Evolutionary conservation across 352 stramenopile species (phyloP), one percentile per base, ranked within the genome.

Genomic region (Plasmopara halstedii): DNA sequence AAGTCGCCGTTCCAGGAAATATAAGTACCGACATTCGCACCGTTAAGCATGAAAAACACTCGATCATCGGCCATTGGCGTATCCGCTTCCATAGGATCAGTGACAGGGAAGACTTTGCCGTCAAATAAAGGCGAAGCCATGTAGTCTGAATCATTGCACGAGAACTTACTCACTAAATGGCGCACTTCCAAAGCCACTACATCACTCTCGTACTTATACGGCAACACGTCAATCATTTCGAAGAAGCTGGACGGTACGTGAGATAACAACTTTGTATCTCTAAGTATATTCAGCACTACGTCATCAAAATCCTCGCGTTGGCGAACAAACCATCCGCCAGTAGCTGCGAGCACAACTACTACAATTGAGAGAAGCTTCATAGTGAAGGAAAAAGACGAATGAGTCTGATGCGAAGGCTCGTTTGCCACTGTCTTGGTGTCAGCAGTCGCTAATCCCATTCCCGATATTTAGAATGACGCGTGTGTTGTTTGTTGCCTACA

Each of bases 1-100:
- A 83, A 86, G 23, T 86, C 48, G 13, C 79, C 71, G 51, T 87
- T 89, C 73, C 74, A 91, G 6, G 68, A 67, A 31, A 85, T 70
- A 62, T 88, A 89, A 36, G 89, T 41, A 5, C 80, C 80, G 31
- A 87, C 70, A 47, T 88, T 91, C 14, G 55, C 70, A 9, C 80
- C 80, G 42, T 91, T 91, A 58, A 91, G 76, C 70, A 91, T 80
- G 58, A 91, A 83, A 47, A 91, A 91, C 33, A 86, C 46, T 48
- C 65, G 67, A 64, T 90, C 61, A 4, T 61, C 50, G 10, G 18
- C 14, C 22, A 58, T 58, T 7, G 59, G 45, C 23, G 50, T 27
- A 2, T 55, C 50, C 4, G 41, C 46, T 20, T 77, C 58, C 70
- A 85, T 88, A 6, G 77, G 66, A n/a, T 82, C 50, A 40, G 62